Evolutionary conservation across 768 basidiomycete species (phyloP).

Genomic region (Termitomyces sp.): DNA sequence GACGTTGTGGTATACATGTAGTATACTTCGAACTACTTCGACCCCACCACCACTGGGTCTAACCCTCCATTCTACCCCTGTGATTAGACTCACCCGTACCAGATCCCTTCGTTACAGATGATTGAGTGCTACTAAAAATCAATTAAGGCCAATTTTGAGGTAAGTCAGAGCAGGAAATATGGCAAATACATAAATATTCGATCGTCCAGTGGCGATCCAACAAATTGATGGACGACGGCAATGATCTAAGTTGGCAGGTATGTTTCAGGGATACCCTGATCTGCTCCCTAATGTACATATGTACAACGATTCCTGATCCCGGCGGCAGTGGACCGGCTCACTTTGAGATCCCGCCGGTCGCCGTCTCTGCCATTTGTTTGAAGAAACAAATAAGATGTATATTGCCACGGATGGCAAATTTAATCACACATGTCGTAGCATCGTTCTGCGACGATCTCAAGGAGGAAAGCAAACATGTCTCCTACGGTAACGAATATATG

Average conservation of each 20-base stretch:
- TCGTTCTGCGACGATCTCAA: not conserved
- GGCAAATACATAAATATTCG: not conserved
- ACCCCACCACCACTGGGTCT: not conserved
- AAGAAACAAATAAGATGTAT: not conserved
- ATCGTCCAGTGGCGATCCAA: not conserved
- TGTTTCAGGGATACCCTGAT: not conserved
- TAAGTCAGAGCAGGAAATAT: too few species aligned
- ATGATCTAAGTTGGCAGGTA: not conserved
- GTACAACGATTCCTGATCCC: not conserved
- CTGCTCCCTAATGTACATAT: not conserved
- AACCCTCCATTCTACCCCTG: not conserved
- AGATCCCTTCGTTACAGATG: not conserved
- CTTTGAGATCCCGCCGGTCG: slow-evolving; percentile 7
- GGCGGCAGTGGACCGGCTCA: slow-evolving; percentile 4
- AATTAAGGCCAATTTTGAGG: not conserved
- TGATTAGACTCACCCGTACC: not conserved
- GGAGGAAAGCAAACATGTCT: not conserved
- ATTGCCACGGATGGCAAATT: slow-evolving; percentile 3
- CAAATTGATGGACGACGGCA: not conserved
- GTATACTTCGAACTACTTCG: too few species aligned
- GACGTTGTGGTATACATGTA: not conserved
- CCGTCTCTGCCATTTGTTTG: slow-evolving; percentile 1
- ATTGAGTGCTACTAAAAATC: not conserved
- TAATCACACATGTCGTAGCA: not conserved
- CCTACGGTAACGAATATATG: not conserved